Evolutionary conservation across 169 alveolate genomes (phyloP).

Genomic region (Plasmodium inui): DNA sequence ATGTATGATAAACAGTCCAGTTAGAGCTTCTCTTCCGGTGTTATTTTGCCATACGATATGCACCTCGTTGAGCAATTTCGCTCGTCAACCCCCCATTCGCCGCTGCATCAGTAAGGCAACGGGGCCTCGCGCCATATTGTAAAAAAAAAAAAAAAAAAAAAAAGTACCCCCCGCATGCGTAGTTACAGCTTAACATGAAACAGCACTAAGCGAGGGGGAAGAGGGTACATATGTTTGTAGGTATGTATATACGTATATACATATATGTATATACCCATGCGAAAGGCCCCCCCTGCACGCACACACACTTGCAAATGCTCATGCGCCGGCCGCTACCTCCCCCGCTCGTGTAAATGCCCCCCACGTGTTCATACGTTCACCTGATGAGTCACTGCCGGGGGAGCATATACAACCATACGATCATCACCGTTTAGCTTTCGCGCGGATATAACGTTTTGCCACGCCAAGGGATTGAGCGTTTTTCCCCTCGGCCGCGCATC

Average conservation of each 20-base stretch:
- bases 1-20: neutral
- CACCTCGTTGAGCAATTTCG: neutral
- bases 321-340: neutral
- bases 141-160: neutral
- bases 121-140: neutral
- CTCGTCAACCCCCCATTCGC: neutral
- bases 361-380: neutral
- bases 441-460: neutral
- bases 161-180: neutral
- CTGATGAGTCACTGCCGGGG: neutral
- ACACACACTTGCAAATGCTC: neutral
- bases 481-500: neutral
- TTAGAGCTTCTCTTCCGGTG: neutral
- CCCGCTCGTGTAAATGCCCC: neutral
- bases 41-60: neutral
- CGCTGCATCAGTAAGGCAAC: neutral
- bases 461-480: neutral
- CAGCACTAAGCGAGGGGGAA: neutral
- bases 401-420: neutral
- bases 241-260: neutral
- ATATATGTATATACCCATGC: neutral
- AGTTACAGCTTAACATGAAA: neutral
- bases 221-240: neutral
- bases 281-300: neutral
- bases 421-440: neutral